Evolutionary conservation across 108 stramenopile genomes (phyloP).

Genomic region (Nitzschia palea): DNA sequence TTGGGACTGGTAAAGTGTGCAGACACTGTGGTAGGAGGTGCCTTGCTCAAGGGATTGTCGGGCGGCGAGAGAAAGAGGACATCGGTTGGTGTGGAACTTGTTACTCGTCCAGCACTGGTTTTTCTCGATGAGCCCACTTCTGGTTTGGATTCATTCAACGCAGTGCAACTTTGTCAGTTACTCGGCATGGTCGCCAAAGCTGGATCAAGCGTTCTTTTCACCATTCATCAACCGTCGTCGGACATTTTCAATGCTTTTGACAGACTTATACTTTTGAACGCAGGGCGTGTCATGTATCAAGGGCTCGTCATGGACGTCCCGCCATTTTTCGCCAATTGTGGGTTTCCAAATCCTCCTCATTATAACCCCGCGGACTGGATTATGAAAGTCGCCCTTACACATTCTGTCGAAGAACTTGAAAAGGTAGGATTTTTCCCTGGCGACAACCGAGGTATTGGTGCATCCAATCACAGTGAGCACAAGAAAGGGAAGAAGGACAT

Average conservation of each 20-base stretch:
- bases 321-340: slow-evolving; percentile 30
- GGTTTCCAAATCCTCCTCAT: slow-evolving; percentile 54
- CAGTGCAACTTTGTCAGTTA: slow-evolving; percentile 54
- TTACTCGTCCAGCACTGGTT: slow-evolving; percentile 46
- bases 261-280: slow-evolving; percentile 56
- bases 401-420: slow-evolving; percentile 42
- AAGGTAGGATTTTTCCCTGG: slow-evolving; percentile 31
- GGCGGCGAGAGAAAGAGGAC: slow-evolving; percentile 61
- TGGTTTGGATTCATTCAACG: slow-evolving; percentile 69
- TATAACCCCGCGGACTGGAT: slow-evolving; percentile 68
- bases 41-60: slow-evolving; percentile 57
- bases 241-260: slow-evolving; percentile 69
- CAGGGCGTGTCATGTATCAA: slow-evolving; percentile 59
- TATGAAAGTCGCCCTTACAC: slow-evolving; percentile 54
- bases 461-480: neutral
- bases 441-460: slow-evolving; percentile 12
- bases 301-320: slow-evolving; percentile 33
- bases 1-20: slow-evolving; percentile 68
- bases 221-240: slow-evolving; percentile 83
- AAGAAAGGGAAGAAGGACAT: slow-evolving; percentile 29
- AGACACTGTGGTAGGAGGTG: slow-evolving; percentile 65
- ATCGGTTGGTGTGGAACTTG: slow-evolving; percentile 56
- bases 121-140: slow-evolving; percentile 80
- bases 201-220: slow-evolving; percentile 62
- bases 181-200: slow-evolving; percentile 62